These are phyloP conservation scores for Cystobasidium ongulense DNA, from an alignment of 768 basidiomycete species.

Conservation along the genomic window DNA sequence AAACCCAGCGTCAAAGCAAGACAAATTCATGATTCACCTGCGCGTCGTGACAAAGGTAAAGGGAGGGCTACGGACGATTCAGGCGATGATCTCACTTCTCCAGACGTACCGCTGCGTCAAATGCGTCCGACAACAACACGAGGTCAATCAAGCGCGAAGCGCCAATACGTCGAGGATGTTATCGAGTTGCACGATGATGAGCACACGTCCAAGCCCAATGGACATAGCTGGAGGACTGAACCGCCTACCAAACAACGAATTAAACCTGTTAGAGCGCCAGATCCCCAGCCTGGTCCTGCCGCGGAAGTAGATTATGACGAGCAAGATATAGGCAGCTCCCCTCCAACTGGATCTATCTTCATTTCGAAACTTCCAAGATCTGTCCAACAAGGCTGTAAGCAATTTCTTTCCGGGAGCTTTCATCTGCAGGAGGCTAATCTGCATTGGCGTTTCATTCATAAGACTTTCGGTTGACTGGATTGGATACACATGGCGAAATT, in stretches of 20 bases:
- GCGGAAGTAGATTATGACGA: background rate
- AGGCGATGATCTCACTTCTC: background rate
- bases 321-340: background rate
- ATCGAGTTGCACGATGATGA: background rate
- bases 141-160: background rate
- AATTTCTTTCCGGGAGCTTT: background rate
- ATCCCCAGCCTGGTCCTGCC: background rate
- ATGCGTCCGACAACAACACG: background rate
- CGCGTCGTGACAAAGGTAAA: background rate
- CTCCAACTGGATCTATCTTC: background rate
- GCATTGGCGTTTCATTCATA: too few relatives aligned
- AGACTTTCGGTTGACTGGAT: constrained; percentile 3
- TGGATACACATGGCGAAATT: background rate
- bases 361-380: constrained; percentile 4
- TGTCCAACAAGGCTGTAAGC: constrained; percentile 6
- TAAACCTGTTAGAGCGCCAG: background rate
- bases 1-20: background rate
- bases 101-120: background rate
- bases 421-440: background rate
- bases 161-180: background rate
- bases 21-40: background rate
- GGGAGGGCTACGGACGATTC: background rate
- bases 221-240: background rate
- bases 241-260: background rate
- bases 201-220: background rate